Conservation (phyloP, 2,329 filamentous ascomycete species). For the Colletotrichum chlorophyti region DNA sequence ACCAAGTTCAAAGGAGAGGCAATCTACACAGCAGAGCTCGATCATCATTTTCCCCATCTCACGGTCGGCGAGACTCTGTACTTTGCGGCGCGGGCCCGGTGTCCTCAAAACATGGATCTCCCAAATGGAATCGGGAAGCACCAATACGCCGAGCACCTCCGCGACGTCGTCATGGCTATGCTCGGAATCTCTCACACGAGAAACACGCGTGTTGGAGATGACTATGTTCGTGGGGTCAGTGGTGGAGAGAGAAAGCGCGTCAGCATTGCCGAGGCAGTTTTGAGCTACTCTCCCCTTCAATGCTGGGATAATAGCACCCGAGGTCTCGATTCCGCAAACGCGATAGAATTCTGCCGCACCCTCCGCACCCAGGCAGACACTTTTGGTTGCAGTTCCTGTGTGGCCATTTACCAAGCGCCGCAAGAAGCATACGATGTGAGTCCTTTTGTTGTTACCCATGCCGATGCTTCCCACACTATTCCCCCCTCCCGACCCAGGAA, state of each 20-base stretch:
- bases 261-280: conserved; percentile 41
- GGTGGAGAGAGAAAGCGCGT: conserved; percentile 58
- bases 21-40: conserved; percentile 71
- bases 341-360: conserved; percentile 32
- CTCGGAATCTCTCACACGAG: conserved; percentile 62
- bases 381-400: conserved; percentile 33
- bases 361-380: conserved; percentile 36
- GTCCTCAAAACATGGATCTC: conserved; percentile 52
- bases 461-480: no score
- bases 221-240: conserved; percentile 59
- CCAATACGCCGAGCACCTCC: conserved; percentile 53
- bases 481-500: no score
- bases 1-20: conserved; percentile 58
- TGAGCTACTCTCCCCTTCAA: conserved; percentile 36
- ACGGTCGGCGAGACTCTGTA: conserved; percentile 66
- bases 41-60: conserved; percentile 66
- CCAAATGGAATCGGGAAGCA: conserved; percentile 47
- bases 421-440: conserved; percentile 59
- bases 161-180: conserved; percentile 60
- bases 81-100: conserved; percentile 64
- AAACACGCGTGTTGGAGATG: conserved; percentile 61
- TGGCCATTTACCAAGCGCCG: conserved; percentile 65
- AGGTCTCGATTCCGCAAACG: conserved; percentile 42
- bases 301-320: conserved; percentile 55
- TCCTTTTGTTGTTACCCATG: no score